Evolutionary conservation across 139 green algal genomes (phyloP), one percentile per base, ranked within the genome.

Genomic region (Eudorina sp.): DNA sequence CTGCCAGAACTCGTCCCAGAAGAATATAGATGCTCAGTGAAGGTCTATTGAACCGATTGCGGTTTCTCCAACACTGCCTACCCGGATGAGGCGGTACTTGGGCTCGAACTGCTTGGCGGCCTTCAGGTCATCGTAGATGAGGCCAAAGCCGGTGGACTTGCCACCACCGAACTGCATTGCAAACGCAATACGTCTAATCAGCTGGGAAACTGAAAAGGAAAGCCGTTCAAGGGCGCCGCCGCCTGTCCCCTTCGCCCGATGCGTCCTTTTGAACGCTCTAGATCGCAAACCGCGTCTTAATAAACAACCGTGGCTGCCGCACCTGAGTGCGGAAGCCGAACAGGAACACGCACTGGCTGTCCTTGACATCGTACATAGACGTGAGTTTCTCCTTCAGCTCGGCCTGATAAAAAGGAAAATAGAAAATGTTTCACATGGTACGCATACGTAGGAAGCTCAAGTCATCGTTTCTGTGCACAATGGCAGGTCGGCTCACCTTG

Each of bases 121-220:
- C 62, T 99, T 96, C 18, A 99, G 68, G 81, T 93, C 96, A 92
- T 99, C 97, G 89, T 99, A 99, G 94, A 99, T 99, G 75, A 99
- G 93, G 62, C 98, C 98, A 85, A 99, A 99, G 79, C 98, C 98
- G 43, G 97, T 99, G 62, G 96, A 99, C 96, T 99, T 99, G 91
- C 98, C 98, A 91, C 98, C 98, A 96, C 98, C 98, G 92, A 99
- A 99, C 94, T 97, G 92, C 90, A 75, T 18, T 40, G 64, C 25
- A 21, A 9, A 77, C 27, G 23, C 6, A 72, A 66, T 23, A 23
- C 23, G 8, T 66, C 55, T 66, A 66, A 66, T 25, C 23, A 53
- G 68, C n/a, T 51, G 27, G 51, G 34, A 73, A 25, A 73, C 36
- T 6, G 29, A 38, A 6, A 14, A 19, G 16, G n/a, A 27, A 73